These are phyloP conservation scores for Cicer bijugum DNA, from an alignment of 306 rosid species.

Conservation along the genomic window DNA sequence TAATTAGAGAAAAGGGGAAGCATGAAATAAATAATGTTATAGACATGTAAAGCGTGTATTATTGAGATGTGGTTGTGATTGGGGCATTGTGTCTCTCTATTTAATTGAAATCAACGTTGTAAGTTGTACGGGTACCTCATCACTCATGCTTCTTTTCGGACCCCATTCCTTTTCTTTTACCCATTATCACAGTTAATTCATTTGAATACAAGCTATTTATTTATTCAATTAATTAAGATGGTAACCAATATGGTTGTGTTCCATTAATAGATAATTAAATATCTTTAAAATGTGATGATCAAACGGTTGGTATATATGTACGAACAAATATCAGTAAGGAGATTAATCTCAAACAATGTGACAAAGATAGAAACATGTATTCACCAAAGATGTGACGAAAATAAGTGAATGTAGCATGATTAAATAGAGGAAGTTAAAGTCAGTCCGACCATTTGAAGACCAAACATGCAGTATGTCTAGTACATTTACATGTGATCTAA, in stretches of 20 bases:
- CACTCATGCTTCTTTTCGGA: background rate
- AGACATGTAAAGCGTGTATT: background rate
- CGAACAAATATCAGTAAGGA: too few relatives aligned
- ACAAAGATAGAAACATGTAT: background rate
- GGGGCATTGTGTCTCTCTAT: constrained; percentile 11
- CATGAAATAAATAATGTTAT: constrained; percentile 34
- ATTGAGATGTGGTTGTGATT: constrained; percentile 34
- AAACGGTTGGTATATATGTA: background rate
- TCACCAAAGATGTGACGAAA: background rate
- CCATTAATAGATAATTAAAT: background rate
- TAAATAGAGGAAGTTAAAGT: background rate
- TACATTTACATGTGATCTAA: constrained; percentile 45
- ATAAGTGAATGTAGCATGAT: background rate
- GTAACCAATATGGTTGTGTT: too few relatives aligned
- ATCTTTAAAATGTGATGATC: background rate
- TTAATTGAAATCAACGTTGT: background rate
- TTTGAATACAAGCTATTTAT: too few relatives aligned
- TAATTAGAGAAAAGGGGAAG: background rate
- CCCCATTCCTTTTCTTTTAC: constrained; percentile 19
- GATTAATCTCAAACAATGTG: background rate
- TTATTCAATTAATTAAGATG: too few relatives aligned
- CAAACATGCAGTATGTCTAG: constrained; percentile 49
- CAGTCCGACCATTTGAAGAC: constrained; percentile 43
- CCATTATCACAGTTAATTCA: background rate
- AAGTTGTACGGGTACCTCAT: constrained; percentile 4